These are phyloP conservation scores for Dillenia suffruticosa DNA, from an alignment of 164 flowering plant species.

Conservation along the genomic window DNA sequence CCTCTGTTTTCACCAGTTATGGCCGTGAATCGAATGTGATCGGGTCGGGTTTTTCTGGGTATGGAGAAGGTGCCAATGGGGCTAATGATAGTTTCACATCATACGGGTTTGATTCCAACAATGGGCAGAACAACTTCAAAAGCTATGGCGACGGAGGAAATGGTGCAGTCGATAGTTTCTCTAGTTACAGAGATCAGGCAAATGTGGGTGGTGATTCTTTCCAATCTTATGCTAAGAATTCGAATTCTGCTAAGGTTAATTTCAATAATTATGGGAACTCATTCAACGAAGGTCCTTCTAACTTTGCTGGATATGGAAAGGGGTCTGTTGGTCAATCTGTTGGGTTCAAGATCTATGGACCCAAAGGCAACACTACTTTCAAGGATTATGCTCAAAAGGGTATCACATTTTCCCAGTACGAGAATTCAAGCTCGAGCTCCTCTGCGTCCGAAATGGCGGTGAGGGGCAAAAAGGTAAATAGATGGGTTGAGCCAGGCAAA, in stretches of 20 bases:
- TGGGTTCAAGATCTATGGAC: slow-evolving; percentile 45
- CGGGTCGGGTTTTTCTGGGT: slow-evolving; percentile 41
- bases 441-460: no score
- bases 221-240: slow-evolving; percentile 45
- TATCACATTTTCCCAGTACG: slow-evolving; percentile 40
- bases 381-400: slow-evolving; percentile 41
- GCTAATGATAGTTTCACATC: slow-evolving; percentile 41
- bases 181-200: slow-evolving; percentile 52
- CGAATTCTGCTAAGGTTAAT: slow-evolving; percentile 29
- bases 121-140: slow-evolving; percentile 46
- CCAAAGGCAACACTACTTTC: slow-evolving; percentile 38
- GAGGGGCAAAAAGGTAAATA: slow-evolving; percentile 30
- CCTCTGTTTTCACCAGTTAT: slow-evolving; percentile 40
- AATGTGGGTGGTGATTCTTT: slow-evolving; percentile 66
- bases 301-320: slow-evolving; percentile 47
- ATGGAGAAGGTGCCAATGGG: slow-evolving; percentile 37
- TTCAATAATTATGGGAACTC: slow-evolving; percentile 57
- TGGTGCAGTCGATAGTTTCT: slow-evolving; percentile 35
- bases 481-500: slow-evolving; percentile 71
- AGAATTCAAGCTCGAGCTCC: slow-evolving; percentile 9
- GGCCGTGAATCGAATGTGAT: slow-evolving; percentile 45
- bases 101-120: slow-evolving; percentile 44
- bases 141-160: slow-evolving; percentile 49
- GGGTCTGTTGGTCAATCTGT: slow-evolving; percentile 15
- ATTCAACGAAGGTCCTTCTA: slow-evolving; percentile 50